Evolutionary conservation across 2,329 filamentous ascomycete species (phyloP).

Genomic region (Lasiodiplodia gonubiensis): DNA sequence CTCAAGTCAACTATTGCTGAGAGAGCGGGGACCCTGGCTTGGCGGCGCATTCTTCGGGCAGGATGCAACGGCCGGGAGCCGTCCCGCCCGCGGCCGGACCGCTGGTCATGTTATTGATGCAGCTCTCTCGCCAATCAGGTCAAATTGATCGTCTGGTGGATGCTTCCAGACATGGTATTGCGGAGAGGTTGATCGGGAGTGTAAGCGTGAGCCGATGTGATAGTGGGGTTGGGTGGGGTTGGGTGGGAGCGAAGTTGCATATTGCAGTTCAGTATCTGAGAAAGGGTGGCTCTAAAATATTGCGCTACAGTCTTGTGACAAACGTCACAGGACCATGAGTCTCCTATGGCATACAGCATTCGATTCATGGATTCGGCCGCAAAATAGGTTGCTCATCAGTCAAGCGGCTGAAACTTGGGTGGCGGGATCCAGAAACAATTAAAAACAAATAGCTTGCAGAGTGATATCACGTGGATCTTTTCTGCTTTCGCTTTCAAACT

Average conservation of each 20-base stretch:
- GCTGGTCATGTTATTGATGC: not conserved
- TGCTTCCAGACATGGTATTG: not conserved
- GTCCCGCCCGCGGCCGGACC: not conserved
- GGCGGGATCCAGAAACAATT: no score
- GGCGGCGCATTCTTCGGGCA: not conserved
- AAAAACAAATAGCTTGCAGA: no score
- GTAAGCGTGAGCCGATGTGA: not conserved
- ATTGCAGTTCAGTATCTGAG: no score
- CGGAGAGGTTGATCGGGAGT: not conserved
- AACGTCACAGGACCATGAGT: no score
- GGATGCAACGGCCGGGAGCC: constrained; percentile 1
- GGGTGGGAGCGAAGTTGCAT: not conserved
- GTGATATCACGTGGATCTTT: no score
- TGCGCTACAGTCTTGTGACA: no score
- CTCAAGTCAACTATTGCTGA: not conserved
- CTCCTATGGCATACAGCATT: no score
- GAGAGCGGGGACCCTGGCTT: not conserved
- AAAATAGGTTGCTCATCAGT: no score
- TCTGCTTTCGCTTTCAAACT: no score
- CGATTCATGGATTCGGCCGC: no score
- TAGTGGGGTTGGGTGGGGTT: not conserved
- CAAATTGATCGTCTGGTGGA: not conserved
- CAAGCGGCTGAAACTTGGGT: no score
- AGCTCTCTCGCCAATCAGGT: not conserved
- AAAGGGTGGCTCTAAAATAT: no score